Percentiles rank a stretch among this genome's conserved stretches.
These are phyloP conservation scores for Paramecium primaurelia DNA, from an alignment of 73 alveolate species.

Conservation along the genomic window DNA sequence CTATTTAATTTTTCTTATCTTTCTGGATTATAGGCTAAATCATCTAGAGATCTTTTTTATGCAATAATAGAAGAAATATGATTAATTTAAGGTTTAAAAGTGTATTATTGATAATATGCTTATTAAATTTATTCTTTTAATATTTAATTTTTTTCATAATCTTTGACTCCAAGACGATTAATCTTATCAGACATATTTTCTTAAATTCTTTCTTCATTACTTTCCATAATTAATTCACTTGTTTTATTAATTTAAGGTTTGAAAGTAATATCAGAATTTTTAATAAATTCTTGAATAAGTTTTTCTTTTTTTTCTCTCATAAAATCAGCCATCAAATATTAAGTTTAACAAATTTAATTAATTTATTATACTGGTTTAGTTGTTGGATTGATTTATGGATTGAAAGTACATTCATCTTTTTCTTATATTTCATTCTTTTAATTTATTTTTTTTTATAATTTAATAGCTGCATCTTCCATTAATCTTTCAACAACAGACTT, in stretches of 20 bases:
- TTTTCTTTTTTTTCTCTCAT: conserved; percentile 52
- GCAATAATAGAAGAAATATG: conserved; percentile 48
- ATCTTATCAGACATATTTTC: conserved; percentile 37
- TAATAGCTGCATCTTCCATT: conserved; percentile 54
- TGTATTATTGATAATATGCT: conserved; percentile 41
- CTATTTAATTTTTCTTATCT: conserved; percentile 16
- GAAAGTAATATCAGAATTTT: conserved; percentile 35
- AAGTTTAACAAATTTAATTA: conserved; percentile 8
- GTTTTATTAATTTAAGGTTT: conserved; percentile 44
- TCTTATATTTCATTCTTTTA: background rate
- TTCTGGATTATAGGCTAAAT: conserved; percentile 50
- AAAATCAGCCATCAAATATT: conserved; percentile 59
- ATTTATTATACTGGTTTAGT: background rate
- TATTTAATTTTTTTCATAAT: conserved; percentile 46
- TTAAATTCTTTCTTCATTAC: conserved; percentile 52
- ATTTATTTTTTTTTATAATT: conserved; percentile 26
- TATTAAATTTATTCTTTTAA: conserved; percentile 27
- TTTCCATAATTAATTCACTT: conserved; percentile 50
- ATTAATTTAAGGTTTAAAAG: conserved; percentile 51
- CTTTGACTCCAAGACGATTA: conserved; percentile 36
- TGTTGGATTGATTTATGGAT: conserved; percentile 54
- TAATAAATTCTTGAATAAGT: conserved; percentile 18
- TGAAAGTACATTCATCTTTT: conserved; percentile 52
- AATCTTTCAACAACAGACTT: conserved; percentile 56
- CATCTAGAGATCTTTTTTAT: conserved; percentile 43